Percentiles rank a stretch among this genome's conserved stretches.
Conservation (phyloP, 2,329 filamentous ascomycete species). For the Delphinella strobiligena region DNA sequence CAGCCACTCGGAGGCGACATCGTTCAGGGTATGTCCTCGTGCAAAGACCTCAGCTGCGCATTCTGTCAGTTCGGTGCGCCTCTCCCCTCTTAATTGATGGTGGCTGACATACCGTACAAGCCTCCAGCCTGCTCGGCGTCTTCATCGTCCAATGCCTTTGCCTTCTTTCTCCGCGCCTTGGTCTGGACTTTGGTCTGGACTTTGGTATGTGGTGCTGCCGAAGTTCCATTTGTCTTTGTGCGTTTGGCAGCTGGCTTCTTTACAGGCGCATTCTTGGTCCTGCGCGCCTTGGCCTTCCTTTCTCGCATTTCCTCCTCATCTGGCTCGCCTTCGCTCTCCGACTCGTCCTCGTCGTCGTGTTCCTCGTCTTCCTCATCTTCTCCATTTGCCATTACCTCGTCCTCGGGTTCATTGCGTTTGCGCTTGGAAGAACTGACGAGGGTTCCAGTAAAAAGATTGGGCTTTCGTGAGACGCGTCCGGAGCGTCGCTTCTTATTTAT, state of each 20-base stretch:
- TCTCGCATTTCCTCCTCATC: slow-evolving; percentile 40
- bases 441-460: slow-evolving; percentile 7
- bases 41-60: slow-evolving; percentile 48
- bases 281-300: slow-evolving; percentile 17
- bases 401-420: slow-evolving; percentile 29
- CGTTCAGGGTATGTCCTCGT: slow-evolving; percentile 40
- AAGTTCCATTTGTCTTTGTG: slow-evolving; percentile 42
- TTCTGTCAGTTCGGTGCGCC: slow-evolving; percentile 1
- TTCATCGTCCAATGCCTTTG: slow-evolving; percentile 38
- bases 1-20: slow-evolving; percentile 47
- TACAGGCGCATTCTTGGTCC: slow-evolving; percentile 18
- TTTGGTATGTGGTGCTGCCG: slow-evolving; percentile 42
- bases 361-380: slow-evolving; percentile 18
- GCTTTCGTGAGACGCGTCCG: slow-evolving; percentile 11
- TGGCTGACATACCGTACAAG: slow-evolving; percentile 38
- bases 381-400: slow-evolving; percentile 3
- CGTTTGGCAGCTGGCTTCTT: slow-evolving; percentile 38
- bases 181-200: slow-evolving; percentile 28
- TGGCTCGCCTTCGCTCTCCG: slow-evolving; percentile 24
- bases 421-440: slow-evolving; percentile 27
- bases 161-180: slow-evolving; percentile 37
- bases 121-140: slow-evolving; percentile 42
- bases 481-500: slow-evolving; percentile 8
- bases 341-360: slow-evolving; percentile 23
- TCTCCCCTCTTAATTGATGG: slow-evolving; percentile 2